Base-by-base conservation (phyloP, 805 yeast species). In the Saturnispora sekii region DNA sequence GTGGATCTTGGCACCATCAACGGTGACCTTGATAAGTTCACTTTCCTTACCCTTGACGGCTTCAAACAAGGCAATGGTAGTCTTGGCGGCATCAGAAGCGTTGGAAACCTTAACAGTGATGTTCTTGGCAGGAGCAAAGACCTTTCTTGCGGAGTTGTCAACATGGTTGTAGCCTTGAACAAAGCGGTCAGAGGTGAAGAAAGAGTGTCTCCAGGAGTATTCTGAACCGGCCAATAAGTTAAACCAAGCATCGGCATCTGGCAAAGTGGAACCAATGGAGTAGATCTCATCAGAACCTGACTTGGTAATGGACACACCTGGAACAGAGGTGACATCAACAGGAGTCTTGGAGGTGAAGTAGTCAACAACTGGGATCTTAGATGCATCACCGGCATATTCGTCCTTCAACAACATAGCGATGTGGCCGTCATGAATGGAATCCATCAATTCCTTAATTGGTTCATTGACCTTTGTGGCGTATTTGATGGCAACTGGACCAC, bases 401-500 rank as follows among this genome's bases (percentile, higher is more conserved):
- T 85, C 90, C 50, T 71, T 67, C 55, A 88, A 60, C 60, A 84
- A 73, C 55, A 65, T 77, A 47, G 69, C 67, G 61, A 93, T 83
- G 67, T 89, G 97, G 49, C 96, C 96, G 32, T 88, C 79, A 60
- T 93, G 96, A 50, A 93, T 81, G 54, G 74, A 69, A 62, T 90
- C 97, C 68, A 93, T 68, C 55, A 93, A 88, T 38, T 83, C 84
- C 66, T 84, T 81, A 60, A 93, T 85, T 58, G 98, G 97, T 69
- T 87, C 96, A 61, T 93, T 81, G 49, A 85, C 93, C 60, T 74
- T 72, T 58, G 74, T 84, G 56, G 97, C 81, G 72, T 71, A 89
- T 68, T 81, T 88, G 56, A 96, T 96, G 57, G 99, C 95, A 54
- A 93, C 97, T 43, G 99, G 99, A 57, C 98, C 97, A 59, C 88